A percentile compares a stretch with the other conserved stretches of the same genome.
Conservation (phyloP, 208 protist genomes). For the Wallacemonas sp. region DNA sequence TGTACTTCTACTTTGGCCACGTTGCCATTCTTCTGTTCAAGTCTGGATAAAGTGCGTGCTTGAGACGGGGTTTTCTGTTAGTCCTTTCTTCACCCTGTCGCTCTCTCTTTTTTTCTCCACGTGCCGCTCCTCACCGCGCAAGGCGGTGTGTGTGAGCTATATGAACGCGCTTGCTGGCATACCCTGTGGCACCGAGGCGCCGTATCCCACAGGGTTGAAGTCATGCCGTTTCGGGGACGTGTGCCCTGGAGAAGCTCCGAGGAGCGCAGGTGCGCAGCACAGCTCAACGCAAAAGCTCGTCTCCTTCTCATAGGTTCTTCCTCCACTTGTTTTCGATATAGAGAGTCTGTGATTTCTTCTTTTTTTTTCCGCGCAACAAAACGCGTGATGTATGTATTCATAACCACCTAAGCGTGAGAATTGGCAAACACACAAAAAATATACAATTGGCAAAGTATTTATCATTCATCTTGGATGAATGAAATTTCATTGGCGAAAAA, state of each 20-base stretch:
- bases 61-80: background rate
- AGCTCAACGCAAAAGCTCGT: too few relatives aligned
- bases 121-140: too few relatives aligned
- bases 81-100: background rate
- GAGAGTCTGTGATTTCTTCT: constrained; percentile 28
- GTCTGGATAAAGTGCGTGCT: constrained; percentile 55
- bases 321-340: constrained; percentile 17
- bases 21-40: constrained; percentile 99
- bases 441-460: background rate
- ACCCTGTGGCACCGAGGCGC: too few relatives aligned
- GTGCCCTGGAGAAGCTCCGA: too few relatives aligned
- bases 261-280: too few relatives aligned
- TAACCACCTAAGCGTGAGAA: constrained; percentile 10
- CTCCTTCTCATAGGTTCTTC: constrained; percentile 9
- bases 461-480: constrained; percentile 2
- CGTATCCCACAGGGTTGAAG: too few relatives aligned
- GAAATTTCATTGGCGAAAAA: constrained; percentile 9
- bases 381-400: constrained; percentile 3
- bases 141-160: too few relatives aligned
- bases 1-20: constrained; percentile 99
- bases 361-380: constrained; percentile 9
- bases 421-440: background rate
- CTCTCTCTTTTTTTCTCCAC: background rate
- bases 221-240: too few relatives aligned
- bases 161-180: too few relatives aligned